phyloP scores from a whole-genome alignment of 1,139 yeast species.

The Kazachstania sp. region DNA sequence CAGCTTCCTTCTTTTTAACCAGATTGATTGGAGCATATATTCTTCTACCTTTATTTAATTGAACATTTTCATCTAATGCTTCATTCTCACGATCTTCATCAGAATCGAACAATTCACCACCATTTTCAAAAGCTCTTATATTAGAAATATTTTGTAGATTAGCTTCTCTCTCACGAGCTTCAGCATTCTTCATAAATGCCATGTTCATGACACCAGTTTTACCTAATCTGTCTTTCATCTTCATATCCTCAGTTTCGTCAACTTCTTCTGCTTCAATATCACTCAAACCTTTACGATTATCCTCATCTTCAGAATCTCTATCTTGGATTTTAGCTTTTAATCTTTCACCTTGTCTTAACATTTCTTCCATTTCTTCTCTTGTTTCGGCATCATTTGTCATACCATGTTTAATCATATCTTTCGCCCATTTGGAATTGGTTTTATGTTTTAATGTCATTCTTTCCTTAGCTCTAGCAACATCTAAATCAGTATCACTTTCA shows the following conservation, averaged over 20 bases:
- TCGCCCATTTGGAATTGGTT: constrained; percentile 85
- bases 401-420: constrained; percentile 82
- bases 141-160: constrained; percentile 47
- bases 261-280: constrained; percentile 39
- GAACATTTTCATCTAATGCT: constrained; percentile 38
- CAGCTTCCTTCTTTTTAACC: constrained; percentile 37
- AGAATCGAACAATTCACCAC: constrained; percentile 37
- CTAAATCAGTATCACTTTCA: constrained; percentile 56
- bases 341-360: constrained; percentile 80
- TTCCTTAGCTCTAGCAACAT: constrained; percentile 71
- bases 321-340: constrained; percentile 71
- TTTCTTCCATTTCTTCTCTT: constrained; percentile 86
- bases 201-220: constrained; percentile 79
- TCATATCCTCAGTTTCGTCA: constrained; percentile 34
- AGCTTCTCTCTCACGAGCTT: constrained; percentile 48
- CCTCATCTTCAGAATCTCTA: constrained; percentile 38
- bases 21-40: constrained; percentile 67
- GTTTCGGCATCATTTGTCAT: constrained; percentile 77
- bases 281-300: constrained; percentile 39
- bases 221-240: constrained; percentile 43
- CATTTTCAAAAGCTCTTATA: constrained; percentile 41
- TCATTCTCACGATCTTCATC: constrained; percentile 30
- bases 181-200: constrained; percentile 93
- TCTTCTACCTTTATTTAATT: constrained; percentile 70
- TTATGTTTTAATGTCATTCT: constrained; percentile 89